Evolutionary conservation across 2,329 filamentous ascomycete genomes (phyloP).

Genomic region (Pseudogymnoascus sp.): DNA sequence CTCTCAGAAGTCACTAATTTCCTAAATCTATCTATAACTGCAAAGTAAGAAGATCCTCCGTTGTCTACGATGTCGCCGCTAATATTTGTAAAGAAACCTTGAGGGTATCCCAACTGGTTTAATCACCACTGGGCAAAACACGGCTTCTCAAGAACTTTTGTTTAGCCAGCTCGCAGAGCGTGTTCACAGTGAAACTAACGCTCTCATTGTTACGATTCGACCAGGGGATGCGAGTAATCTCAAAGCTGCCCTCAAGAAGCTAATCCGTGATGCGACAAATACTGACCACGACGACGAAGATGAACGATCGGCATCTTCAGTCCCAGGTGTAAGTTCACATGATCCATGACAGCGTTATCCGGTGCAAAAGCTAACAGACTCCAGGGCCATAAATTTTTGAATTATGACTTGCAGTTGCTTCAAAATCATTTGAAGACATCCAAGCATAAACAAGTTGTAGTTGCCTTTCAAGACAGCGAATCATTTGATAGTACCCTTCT

Average conservation of each 20-base stretch:
- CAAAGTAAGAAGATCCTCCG: slow-evolving; percentile 22
- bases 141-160: slow-evolving; percentile 67
- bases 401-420: slow-evolving; percentile 72
- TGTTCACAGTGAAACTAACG: slow-evolving; percentile 42
- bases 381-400: slow-evolving; percentile 60
- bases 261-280: slow-evolving; percentile 61
- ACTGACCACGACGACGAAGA: slow-evolving; percentile 48
- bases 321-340: slow-evolving; percentile 41
- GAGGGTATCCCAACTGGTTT: slow-evolving; percentile 59
- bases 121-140: slow-evolving; percentile 71
- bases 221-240: slow-evolving; percentile 68
- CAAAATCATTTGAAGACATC: slow-evolving; percentile 52
- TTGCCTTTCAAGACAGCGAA: slow-evolving; percentile 76
- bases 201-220: slow-evolving; percentile 59
- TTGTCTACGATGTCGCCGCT: background rate
- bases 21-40: slow-evolving; percentile 36
- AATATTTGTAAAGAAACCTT: background rate
- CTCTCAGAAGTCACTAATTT: slow-evolving; percentile 54
- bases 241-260: slow-evolving; percentile 64
- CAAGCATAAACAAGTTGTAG: slow-evolving; percentile 53
- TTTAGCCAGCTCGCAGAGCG: slow-evolving; percentile 61
- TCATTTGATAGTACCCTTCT: slow-evolving; percentile 70
- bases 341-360: background rate
- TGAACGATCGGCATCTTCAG: slow-evolving; percentile 40
- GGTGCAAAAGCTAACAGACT: slow-evolving; percentile 13